phyloP scores from a whole-genome alignment of 1,284 basidiomycete species.

The Trichosporon sp. region DNA sequence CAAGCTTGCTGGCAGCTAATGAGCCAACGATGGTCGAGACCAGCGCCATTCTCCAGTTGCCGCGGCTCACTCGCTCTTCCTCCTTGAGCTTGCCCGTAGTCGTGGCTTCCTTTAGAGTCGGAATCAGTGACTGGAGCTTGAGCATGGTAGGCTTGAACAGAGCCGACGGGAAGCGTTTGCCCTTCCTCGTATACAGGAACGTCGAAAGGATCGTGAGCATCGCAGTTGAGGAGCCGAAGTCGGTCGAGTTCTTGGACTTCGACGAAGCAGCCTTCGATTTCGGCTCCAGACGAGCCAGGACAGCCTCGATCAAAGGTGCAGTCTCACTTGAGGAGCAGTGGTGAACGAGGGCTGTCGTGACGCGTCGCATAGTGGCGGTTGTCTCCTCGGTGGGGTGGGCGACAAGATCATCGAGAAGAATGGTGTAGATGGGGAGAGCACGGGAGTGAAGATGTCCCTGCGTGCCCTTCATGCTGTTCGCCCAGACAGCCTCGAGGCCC shows the following conservation, averaged over 20 bases:
- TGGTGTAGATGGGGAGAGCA: conserved; percentile 60
- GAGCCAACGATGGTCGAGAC: conserved; percentile 33
- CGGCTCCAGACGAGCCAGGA: conserved; percentile 29
- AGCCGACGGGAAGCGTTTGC: conserved; percentile 53
- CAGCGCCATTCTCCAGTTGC: conserved; percentile 29
- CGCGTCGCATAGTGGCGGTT: conserved; percentile 45
- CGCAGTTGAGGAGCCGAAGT: conserved; percentile 13
- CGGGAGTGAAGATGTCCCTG: conserved; percentile 74
- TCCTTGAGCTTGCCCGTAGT: conserved; percentile 3
- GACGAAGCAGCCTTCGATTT: conserved; percentile 17
- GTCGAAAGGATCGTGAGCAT: conserved; percentile 43
- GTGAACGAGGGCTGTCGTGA: conserved; percentile 72
- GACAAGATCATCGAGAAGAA: conserved; percentile 49
- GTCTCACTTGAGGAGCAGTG: conserved; percentile 67
- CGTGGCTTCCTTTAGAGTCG: conserved; percentile 14
- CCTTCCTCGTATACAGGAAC: conserved; percentile 51
- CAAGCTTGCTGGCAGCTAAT: conserved; percentile 45
- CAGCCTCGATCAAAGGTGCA: conserved; percentile 56
- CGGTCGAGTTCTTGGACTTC: conserved; percentile 6
- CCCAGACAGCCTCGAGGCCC: conserved; percentile 43
- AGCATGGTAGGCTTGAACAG: conserved; percentile 48
- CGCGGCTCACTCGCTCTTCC: conserved; percentile 2
- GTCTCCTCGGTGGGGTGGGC: conserved; percentile 37
- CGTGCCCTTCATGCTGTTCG: conserved; percentile 51
- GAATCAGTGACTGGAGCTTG: conserved; percentile 28